Base-by-base conservation (phyloP, 805 yeast genomes). In the Metschnikowia gelsemii region DNA sequence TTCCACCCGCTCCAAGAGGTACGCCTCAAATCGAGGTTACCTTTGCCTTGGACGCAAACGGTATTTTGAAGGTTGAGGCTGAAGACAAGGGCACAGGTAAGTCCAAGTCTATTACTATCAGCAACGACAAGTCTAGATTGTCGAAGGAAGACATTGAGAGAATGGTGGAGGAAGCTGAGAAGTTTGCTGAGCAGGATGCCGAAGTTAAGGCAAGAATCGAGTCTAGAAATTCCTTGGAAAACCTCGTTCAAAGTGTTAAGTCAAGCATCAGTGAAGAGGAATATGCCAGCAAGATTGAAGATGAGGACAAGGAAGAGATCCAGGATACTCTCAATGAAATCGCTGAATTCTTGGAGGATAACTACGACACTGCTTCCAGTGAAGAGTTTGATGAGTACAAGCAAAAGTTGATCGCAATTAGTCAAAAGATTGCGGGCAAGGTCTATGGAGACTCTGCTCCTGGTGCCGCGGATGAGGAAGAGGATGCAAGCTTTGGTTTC, bases 361-460 rank as follows among this genome's bases (percentile, higher is more conserved):
- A 86, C 68, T 80, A 75, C 58, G 95, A 87, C 44, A 72, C 86
- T 49, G 97, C 97, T 33, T 78, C 95, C 38, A 78, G 84, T 58
- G 97, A 90, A 68, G 99, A 93, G 60, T 84, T 86, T 55, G 95
- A 87, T 43, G 97, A 89, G 67, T 95, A 89, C 72, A 87, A 80
- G 70, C 90, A 85, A 57, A 68, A 84, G 61, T 78, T 91, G 65
- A 78, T 84, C 49, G 78, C 84, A 56, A 72, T 84, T 58, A 96
- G 96, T 35, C 82, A 83, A 67, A 97, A 98, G 66, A 90, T 93
- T 59, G 87, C 96, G 38, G 77, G 91, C 51, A 93, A 91, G 75
- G 70, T 91, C 43, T 70, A 70, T 54, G 62, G 62, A 24, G 45
- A 37, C 32, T 82, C 76, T 46, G 79, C 75, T 44, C 79, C 75